phyloP scores from a whole-genome alignment of 805 yeast species.

The Saccharomycopsis schoenii region DNA sequence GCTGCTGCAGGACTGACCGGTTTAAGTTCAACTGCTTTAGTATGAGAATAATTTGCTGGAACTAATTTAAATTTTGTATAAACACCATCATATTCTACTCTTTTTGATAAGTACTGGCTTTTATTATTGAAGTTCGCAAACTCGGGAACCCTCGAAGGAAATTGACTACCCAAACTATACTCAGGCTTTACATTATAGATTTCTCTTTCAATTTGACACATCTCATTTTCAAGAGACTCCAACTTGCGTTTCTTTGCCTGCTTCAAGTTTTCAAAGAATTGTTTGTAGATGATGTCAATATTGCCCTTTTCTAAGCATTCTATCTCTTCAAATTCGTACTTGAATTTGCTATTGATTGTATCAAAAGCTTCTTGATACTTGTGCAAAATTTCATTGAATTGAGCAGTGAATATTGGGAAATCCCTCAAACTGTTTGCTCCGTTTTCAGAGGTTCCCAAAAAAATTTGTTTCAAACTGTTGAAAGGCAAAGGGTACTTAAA shows the following conservation, averaged over 20 bases:
- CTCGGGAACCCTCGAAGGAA: neutral
- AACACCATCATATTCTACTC: neutral
- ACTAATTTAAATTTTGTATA: neutral
- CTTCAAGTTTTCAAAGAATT: neutral
- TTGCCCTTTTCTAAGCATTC: constrained; percentile 4
- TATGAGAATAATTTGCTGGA: neutral
- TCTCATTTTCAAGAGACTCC: neutral
- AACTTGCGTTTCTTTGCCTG: neutral
- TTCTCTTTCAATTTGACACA: constrained; percentile 5
- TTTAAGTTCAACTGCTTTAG: neutral
- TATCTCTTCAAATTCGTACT: constrained; percentile 5
- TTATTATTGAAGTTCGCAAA: neutral
- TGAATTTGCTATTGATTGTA: neutral
- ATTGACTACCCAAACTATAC: neutral
- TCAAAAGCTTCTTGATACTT: neutral
- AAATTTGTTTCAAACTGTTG: neutral
- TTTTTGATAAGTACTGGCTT: neutral
- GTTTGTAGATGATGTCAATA: constrained; percentile 7
- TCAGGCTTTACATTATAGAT: constrained; percentile 7
- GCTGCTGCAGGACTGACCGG: neutral
- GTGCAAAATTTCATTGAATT: neutral
- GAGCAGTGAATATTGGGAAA: constrained; percentile 3
- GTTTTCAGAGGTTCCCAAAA: neutral
- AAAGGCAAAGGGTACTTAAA: neutral
- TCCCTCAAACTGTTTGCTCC: neutral